phyloP scores from a whole-genome alignment of 257 asterid genomes.

The Nicotiana sylvestris region DNA sequence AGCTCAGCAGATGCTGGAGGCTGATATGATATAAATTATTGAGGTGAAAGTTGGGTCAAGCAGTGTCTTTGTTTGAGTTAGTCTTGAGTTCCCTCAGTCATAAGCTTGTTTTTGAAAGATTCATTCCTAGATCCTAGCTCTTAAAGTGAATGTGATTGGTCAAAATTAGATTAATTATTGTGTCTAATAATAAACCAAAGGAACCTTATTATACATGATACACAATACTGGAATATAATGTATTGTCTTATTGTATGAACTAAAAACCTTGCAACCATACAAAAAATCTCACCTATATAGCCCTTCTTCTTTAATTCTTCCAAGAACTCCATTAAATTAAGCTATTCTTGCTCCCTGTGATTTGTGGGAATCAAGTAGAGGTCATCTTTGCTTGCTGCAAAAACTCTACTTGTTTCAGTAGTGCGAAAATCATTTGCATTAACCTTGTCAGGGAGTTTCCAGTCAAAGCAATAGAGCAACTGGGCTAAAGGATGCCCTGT shows the following conservation, averaged over 20 bases:
- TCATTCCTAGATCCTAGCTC: background rate
- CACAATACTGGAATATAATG: background rate
- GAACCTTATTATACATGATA: background rate
- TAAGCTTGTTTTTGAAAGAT: background rate
- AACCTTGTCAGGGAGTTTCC: conserved; percentile 11
- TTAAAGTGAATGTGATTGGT: background rate
- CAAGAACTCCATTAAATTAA: background rate
- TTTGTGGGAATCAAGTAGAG: conserved; percentile 11
- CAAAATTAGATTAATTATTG: background rate
- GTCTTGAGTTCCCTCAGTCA: background rate
- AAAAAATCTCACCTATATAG: too few relatives aligned
- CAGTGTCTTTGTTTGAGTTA: background rate
- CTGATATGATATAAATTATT: background rate
- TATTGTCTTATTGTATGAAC: background rate
- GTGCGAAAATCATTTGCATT: background rate
- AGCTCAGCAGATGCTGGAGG: background rate
- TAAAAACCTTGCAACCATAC: background rate
- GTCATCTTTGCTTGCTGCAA: conserved; percentile 12
- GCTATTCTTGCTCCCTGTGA: background rate
- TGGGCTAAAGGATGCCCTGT: conserved; percentile 16
- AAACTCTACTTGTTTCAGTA: background rate
- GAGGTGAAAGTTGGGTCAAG: background rate
- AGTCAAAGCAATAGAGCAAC: conserved; percentile 14
- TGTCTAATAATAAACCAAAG: background rate
- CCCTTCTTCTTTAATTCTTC: background rate